Base-by-base conservation (phyloP, 2,329 filamentous ascomycete species). In the Trichoderma asperellum region DNA sequence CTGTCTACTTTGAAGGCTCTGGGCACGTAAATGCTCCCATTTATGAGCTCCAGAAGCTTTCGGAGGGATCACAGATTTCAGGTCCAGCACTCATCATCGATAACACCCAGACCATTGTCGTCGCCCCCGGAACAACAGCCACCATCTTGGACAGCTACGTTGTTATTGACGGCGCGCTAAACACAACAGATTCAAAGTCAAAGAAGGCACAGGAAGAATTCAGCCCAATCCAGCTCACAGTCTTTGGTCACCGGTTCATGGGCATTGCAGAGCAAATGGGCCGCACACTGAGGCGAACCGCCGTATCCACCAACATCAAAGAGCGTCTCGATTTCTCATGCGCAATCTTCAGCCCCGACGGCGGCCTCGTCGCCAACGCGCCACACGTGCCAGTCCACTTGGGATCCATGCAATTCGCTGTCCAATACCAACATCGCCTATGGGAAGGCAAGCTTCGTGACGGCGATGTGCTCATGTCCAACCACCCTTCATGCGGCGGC, bases 221-320 rank as follows among this genome's bases (percentile, higher is more conserved):
- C 21, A 73, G 71, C 68, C 91, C 91, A 11, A 91, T 94, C 73
- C 86, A 92, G 78, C 83, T 95, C 1, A 91, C 88, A 73, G 90
- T 94, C 70, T 94, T 95, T 74, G 90, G 89, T 0, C 91, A 94
- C 77, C 85, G 92, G 3, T 95, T 95, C 80, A 94, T 94, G 92
- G 89, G 90, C 3, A 92, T 94, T 71, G 92, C 92, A 0, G 92
- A 94, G 78, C 92, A 94, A 75, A 94, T 94, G 91, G 92, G 92
- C 0, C 85, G 90, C 63, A 90, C 91, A 4, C 79, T 95, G n/a
- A 91, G 94, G 75, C 93, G 93, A 80, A 93, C 91, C 0, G 89
- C 88, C 73, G 89, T 94, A 16, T 91, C 87, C 68, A 92, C 90
- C 0, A 94, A 94, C 73, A 91, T 94, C 77, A 92, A 95, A 74